Conservation (phyloP, 768 basidiomycete genomes). For the Naganishia kalamii region DNA sequence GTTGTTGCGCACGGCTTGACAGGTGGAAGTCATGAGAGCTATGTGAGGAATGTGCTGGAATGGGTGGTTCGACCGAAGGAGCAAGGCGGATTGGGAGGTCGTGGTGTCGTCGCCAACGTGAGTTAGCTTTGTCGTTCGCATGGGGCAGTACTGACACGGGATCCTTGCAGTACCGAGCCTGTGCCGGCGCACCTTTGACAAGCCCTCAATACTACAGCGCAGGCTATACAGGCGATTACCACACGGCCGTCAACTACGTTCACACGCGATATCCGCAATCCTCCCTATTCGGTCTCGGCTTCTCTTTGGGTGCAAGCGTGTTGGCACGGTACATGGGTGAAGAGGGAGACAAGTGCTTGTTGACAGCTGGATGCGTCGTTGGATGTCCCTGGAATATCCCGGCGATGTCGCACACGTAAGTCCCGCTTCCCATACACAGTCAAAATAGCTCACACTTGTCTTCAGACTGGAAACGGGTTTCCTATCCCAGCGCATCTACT, state of each 20-base stretch:
- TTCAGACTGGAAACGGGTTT: slow-evolving; percentile 35
- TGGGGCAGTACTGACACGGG: background rate
- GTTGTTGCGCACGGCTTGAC: slow-evolving; percentile 45
- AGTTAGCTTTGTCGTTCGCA: background rate
- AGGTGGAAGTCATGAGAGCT: slow-evolving; percentile 62
- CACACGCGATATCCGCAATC: slow-evolving; percentile 66
- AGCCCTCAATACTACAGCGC: slow-evolving; percentile 65
- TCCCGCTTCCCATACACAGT: background rate
- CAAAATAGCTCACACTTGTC: background rate
- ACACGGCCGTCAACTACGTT: slow-evolving; percentile 72
- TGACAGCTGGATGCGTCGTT: slow-evolving; percentile 36
- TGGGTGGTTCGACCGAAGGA: slow-evolving; percentile 64
- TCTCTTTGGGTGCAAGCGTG: slow-evolving; percentile 89
- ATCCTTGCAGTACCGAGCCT: slow-evolving; percentile 47
- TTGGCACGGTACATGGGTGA: slow-evolving; percentile 82
- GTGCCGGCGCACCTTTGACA: slow-evolving; percentile 78
- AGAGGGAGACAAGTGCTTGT: slow-evolving; percentile 53
- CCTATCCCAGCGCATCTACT: slow-evolving; percentile 37
- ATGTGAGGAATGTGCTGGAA: slow-evolving; percentile 73
- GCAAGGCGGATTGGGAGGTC: slow-evolving; percentile 81
- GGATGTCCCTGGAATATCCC: slow-evolving; percentile 43
- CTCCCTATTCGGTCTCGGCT: slow-evolving; percentile 77
- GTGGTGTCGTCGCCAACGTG: slow-evolving; percentile 49
- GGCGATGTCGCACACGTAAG: slow-evolving; percentile 38
- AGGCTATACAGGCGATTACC: slow-evolving; percentile 81